Evolutionary conservation across 2,329 filamentous ascomycete species (phyloP).

Genomic region (Arthroderma uncinatum): DNA sequence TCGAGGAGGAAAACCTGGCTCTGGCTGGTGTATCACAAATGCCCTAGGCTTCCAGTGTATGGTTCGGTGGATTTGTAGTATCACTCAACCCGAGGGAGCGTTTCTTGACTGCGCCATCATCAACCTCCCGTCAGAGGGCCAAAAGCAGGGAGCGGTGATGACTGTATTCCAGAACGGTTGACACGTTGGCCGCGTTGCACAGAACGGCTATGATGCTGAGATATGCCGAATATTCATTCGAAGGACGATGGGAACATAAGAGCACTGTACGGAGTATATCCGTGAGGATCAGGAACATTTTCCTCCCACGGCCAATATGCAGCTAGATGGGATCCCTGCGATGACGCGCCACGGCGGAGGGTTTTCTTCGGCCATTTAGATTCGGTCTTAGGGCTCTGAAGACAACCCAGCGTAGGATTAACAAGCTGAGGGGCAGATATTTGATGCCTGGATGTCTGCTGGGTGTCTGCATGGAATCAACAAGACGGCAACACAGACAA

Average conservation of each 20-base stretch:
- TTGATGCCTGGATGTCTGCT: neutral
- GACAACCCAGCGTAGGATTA: neutral
- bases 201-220: neutral
- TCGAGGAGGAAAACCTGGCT: neutral
- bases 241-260: neutral
- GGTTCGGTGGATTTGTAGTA: neutral
- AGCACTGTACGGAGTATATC: neutral
- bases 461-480: neutral
- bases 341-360: neutral
- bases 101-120: neutral
- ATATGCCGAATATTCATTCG: neutral
- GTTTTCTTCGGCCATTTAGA: neutral
- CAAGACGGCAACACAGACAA: neutral
- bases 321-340: neutral
- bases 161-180: neutral
- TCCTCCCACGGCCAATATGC: neutral
- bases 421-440: neutral
- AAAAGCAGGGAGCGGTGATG: neutral
- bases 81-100: neutral
- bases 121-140: neutral
- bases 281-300: neutral
- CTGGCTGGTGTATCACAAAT: neutral
- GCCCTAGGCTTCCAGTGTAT: neutral
- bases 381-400: neutral
- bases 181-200: neutral